Evolutionary conservation across 352 stramenopile species (phyloP).

Genomic region (Phytophthora kernoviae): DNA sequence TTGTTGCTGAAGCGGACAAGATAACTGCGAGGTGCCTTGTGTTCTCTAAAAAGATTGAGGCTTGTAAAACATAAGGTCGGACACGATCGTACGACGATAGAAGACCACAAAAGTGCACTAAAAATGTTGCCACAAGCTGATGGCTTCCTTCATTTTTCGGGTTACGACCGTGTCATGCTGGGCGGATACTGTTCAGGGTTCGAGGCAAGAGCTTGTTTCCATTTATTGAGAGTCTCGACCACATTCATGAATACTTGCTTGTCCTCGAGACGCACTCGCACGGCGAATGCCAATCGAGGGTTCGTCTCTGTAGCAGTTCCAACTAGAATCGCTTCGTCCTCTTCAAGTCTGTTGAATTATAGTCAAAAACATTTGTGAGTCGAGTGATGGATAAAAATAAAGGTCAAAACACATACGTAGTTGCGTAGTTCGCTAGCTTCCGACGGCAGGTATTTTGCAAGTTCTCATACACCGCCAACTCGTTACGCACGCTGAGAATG

Average conservation of each 20-base stretch:
- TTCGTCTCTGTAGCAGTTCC: conserved; percentile 26
- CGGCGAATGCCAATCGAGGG: conserved; percentile 31
- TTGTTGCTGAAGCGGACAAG: conserved; percentile 8
- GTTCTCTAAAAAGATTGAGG: background rate
- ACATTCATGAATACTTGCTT: conserved; percentile 49
- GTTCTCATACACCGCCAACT: conserved; percentile 60
- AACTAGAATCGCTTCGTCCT: conserved; percentile 41
- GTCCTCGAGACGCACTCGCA: conserved; percentile 56
- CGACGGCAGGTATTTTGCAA: conserved; percentile 44
- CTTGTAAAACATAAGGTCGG: conserved; percentile 12
- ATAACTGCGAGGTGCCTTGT: too few relatives aligned
- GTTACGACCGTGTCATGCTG: conserved; percentile 24
- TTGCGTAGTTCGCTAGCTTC: conserved; percentile 51
- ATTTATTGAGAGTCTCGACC: conserved; percentile 44
- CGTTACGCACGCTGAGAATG: conserved; percentile 53
- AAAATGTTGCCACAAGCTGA: conserved; percentile 18
- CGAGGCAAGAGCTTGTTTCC: conserved; percentile 36
- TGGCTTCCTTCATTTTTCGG: background rate
- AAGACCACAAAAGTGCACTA: conserved; percentile 16
- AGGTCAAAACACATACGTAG: conserved; percentile 40
- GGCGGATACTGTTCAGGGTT: conserved; percentile 43
- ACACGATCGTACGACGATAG: conserved; percentile 2
- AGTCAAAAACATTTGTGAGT: conserved; percentile 1
- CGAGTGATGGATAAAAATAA: background rate
- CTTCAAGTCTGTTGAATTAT: conserved; percentile 37